These are phyloP conservation scores for Cryptococcus deneoformans DNA, from an alignment of 1,284 basidiomycete species.

Conservation along the genomic window DNA sequence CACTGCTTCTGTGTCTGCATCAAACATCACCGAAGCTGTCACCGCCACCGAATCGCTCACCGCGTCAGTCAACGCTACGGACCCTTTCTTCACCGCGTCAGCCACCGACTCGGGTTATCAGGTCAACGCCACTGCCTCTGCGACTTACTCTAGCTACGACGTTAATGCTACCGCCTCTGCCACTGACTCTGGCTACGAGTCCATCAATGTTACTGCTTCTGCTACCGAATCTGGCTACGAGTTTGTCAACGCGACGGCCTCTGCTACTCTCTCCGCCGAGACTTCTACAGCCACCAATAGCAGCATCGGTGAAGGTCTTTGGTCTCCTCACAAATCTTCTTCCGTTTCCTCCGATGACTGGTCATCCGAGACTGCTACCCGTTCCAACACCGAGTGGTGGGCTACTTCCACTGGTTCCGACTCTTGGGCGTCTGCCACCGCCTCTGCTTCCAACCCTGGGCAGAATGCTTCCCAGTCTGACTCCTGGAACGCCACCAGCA, in stretches of 20 bases:
- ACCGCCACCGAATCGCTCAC: not conserved
- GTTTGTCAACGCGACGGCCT: conserved; percentile 1
- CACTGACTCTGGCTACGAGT: not conserved
- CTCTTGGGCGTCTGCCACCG: conserved; percentile 4
- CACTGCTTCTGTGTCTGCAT: not conserved
- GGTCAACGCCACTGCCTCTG: conserved; percentile 2
- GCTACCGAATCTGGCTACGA: conserved; percentile 6
- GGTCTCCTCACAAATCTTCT: conserved; percentile 1
- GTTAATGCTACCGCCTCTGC: conserved; percentile 3
- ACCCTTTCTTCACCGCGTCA: not conserved
- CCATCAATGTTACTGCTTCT: conserved; percentile 7
- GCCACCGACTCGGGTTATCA: no score
- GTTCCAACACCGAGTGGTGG: not conserved
- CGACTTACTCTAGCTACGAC: not conserved
- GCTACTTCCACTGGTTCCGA: not conserved
- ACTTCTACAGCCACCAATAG: conserved; percentile 7
- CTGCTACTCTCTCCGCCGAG: conserved; percentile 12
- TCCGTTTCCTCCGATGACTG: not conserved
- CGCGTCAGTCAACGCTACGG: no score
- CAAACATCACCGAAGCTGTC: not conserved
- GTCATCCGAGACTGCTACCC: conserved; percentile 6
- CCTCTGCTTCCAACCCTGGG: conserved; percentile 5
- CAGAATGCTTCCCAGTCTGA: not conserved
- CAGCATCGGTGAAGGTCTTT: conserved; percentile 18
- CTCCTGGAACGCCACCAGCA: not conserved